phyloP scores from a whole-genome alignment of 164 flowering plant species.

The Kalanchoe fedtschenkoi region DNA sequence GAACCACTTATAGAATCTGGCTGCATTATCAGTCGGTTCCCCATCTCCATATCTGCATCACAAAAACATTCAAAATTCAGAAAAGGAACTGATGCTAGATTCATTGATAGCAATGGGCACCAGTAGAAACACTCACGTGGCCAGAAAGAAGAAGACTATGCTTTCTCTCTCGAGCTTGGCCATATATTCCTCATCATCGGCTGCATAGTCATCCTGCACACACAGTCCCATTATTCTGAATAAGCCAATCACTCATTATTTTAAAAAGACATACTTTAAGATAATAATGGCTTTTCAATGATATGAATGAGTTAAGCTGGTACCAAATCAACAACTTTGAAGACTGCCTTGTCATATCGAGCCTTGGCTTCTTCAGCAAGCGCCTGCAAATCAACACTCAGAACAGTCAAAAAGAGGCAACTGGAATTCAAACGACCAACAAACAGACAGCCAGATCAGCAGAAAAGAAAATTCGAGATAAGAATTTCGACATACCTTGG shows the following conservation, averaged over 20 bases:
- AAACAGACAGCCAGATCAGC: background rate
- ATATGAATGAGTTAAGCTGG: background rate
- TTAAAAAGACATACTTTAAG: no score
- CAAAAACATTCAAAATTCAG: constrained; percentile 18
- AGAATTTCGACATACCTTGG: constrained; percentile 47
- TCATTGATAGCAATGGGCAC: background rate
- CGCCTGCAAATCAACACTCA: constrained; percentile 32
- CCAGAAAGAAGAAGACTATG: constrained; percentile 68
- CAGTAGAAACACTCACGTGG: constrained; percentile 55
- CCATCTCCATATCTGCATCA: constrained; percentile 76
- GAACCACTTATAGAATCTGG: constrained; percentile 93
- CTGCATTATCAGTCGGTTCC: constrained; percentile 98
- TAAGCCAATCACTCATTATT: constrained; percentile 1
- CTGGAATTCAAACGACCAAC: background rate
- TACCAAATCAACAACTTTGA: constrained; percentile 86
- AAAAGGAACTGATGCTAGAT: background rate
- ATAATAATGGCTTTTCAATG: background rate
- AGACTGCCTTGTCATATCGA: constrained; percentile 65
- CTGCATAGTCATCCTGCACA: constrained; percentile 85
- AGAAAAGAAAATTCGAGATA: background rate
- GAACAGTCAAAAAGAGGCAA: background rate
- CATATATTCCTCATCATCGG: constrained; percentile 76
- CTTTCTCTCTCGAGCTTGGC: constrained; percentile 71
- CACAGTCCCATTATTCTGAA: background rate
- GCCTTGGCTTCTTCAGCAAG: constrained; percentile 79